phyloP scores from a whole-genome alignment of 2,329 filamentous ascomycete genomes.

The Orbilia ellipsospora region DNA sequence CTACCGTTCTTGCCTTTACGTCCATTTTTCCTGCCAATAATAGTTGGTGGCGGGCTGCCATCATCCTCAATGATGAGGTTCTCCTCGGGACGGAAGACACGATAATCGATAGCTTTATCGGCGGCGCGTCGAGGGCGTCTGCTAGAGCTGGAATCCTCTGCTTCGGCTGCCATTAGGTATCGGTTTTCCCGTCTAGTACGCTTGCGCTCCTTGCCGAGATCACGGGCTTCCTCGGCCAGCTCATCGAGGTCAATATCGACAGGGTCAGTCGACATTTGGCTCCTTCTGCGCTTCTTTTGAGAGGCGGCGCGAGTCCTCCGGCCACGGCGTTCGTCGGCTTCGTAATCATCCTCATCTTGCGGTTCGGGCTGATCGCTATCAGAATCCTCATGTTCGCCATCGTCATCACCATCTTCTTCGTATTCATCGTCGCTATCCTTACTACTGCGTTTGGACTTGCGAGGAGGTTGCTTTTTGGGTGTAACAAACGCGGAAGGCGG shows the following conservation, averaged over 20 bases:
- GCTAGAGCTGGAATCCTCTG: slow-evolving; percentile 67
- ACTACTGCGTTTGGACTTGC: slow-evolving; percentile 50
- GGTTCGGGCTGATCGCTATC: slow-evolving; percentile 35
- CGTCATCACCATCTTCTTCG: slow-evolving; percentile 53
- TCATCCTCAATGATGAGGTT: slow-evolving; percentile 78
- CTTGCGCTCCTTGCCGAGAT: slow-evolving; percentile 70
- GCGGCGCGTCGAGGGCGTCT: slow-evolving; percentile 65
- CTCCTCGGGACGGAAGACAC: slow-evolving; percentile 80
- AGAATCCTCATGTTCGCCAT: slow-evolving; percentile 27
- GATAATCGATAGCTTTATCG: slow-evolving; percentile 82
- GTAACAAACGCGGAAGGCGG: slow-evolving; percentile 38
- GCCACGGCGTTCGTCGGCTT: slow-evolving; percentile 20
- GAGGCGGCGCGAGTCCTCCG: slow-evolving; percentile 42
- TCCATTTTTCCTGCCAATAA: slow-evolving; percentile 74
- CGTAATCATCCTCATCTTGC: slow-evolving; percentile 47
- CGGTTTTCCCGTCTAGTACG: slow-evolving; percentile 67
- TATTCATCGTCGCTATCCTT: slow-evolving; percentile 54
- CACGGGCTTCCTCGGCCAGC: slow-evolving; percentile 73
- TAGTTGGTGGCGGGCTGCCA: slow-evolving; percentile 74
- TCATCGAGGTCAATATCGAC: slow-evolving; percentile 70
- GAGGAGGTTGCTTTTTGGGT: slow-evolving; percentile 42
- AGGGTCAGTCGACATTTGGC: slow-evolving; percentile 38
- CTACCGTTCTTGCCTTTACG: slow-evolving; percentile 68
- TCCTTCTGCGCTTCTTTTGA: slow-evolving; percentile 43
- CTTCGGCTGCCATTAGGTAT: slow-evolving; percentile 69